A percentile compares a stretch with the other conserved stretches of the same genome.
Evolutionary conservation across 805 yeast genomes (phyloP).

Genomic region (Saccharomycopsis vini): DNA sequence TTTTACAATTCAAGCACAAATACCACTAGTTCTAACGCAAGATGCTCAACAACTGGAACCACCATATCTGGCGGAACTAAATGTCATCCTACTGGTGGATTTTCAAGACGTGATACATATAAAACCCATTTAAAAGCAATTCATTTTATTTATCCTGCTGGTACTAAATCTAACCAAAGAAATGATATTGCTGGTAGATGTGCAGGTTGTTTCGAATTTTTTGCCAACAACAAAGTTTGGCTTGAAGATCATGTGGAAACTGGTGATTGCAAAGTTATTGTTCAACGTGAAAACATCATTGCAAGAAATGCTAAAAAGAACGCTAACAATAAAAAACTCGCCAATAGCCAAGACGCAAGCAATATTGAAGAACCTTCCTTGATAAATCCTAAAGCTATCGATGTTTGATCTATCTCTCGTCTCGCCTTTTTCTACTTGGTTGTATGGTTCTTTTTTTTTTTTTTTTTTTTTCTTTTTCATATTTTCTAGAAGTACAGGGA

Average conservation of each 20-base stretch:
- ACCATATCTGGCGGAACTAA: conserved; percentile 22
- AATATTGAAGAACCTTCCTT: neutral
- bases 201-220: conserved; percentile 60
- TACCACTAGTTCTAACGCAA: neutral
- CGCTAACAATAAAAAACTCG: neutral
- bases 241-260: conserved; percentile 61
- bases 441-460: no score
- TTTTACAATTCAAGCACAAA: conserved; percentile 29
- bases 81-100: conserved; percentile 80
- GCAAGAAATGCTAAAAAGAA: neutral
- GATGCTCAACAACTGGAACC: no score
- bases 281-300: neutral
- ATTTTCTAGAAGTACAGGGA: no score
- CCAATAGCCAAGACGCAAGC: neutral
- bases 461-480: no score
- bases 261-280: conserved; percentile 46
- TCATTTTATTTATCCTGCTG: conserved; percentile 82
- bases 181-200: conserved; percentile 64
- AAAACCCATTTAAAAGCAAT: conserved; percentile 85
- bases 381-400: no score
- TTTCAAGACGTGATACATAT: conserved; percentile 84
- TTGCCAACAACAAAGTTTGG: conserved; percentile 73
- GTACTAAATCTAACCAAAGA: conserved; percentile 73
- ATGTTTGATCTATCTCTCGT: no score
- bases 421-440: no score